Base-by-base conservation (phyloP, 164 flowering plant genomes). In the Tetracentron sinense region DNA sequence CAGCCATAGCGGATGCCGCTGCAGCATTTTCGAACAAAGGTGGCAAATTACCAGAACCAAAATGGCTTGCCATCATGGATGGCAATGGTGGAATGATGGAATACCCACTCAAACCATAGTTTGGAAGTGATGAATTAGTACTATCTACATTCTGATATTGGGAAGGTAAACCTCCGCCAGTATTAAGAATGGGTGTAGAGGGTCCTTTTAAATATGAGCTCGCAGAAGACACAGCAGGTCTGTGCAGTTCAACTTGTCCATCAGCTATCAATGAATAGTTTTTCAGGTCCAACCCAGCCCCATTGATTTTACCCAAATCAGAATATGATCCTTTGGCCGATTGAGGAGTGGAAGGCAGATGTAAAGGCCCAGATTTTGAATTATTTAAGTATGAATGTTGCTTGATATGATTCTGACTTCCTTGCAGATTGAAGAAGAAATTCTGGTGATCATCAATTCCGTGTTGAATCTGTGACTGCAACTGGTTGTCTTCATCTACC, bases 1-100 rank as follows among this genome's bases (percentile, higher is more conserved):
- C 80, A 28, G 78, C 86, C 75, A 86, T 68, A 15, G 84, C 88
- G 51, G 85, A 75, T 49, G 81, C 86, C 56, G 83, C 83, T 63
- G 81, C 78, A 70, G 58, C 80, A 79, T 83, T 77, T 66, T 89
- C 88, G 68, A 65, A 84, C 11, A 83, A 69, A 51, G 85, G 82
- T 20, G 93, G 84, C 66, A 84, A 70, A 65, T 72, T 83, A 54
- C 74, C 79, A 61, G 54, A 73, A 21, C 83, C 92, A 64, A 79
- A 74, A 46, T 80, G 92, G 63, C 77, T 75, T 15, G 74, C 83
- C 68, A 81, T 67, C 83, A 81, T 73, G 54, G 87, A 73, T 28
- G 88, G 82, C 20, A 83, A 72, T 29, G 78, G 66, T 22, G 90
- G 87, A 75, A 83, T 88, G 29, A 79, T 29, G 23, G 79, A 67